Base-by-base conservation (phyloP, 352 stramenopile species). In the Pythium aristosporum region DNA sequence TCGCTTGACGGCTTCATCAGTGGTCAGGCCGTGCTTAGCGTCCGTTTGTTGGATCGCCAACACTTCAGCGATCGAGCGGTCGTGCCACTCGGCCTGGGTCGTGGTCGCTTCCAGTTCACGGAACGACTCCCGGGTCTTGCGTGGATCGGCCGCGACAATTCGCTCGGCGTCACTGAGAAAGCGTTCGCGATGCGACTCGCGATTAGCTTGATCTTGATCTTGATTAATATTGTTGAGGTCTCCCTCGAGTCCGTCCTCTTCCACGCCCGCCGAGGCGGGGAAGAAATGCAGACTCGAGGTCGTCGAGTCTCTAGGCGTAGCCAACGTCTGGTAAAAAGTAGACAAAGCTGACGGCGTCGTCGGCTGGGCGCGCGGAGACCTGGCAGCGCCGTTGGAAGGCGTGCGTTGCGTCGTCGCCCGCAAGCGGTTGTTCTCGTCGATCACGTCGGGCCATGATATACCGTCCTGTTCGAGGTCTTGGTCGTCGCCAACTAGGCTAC, bases 121-220 rank as follows among this genome's bases (percentile, higher is more conserved):
- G 49, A 92, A 88, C n/a, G 82, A 90, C 16, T 84, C 79, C 16
- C 77, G 72, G 4, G 79, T 85, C 63, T 82, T 82, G 36, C 56
- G 48, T 11, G 77, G 75, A 41, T 89, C 69, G 25, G 72, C 52
- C 37, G 65, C 67, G 18, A 91, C 71, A 25, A 87, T 28, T 13
- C 69, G 76, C 57, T 91, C 82, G 5, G 75, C 75, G 51, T 88
- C 77, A 67, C 75, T 89, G 23, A 91, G 42, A 63, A 88, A 88
- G 21, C 77, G 82, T 42, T 72, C 60, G 39, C 77, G 79, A 54
- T 88, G 76, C 50, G 68, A 73, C 32, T 61, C 61, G 20, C 68
- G 71, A 13, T 21, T n/a, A 13, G n/a, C 32, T 59, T 76, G 58
- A 34, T 43, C 76, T 47, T 41, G 18, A 32, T 46, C 57, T 28